Percentiles rank a stretch among this genome's conserved stretches.
Evolutionary conservation across 2,329 filamentous ascomycete genomes (phyloP).

Genomic region (Thelonectria blattea): DNA sequence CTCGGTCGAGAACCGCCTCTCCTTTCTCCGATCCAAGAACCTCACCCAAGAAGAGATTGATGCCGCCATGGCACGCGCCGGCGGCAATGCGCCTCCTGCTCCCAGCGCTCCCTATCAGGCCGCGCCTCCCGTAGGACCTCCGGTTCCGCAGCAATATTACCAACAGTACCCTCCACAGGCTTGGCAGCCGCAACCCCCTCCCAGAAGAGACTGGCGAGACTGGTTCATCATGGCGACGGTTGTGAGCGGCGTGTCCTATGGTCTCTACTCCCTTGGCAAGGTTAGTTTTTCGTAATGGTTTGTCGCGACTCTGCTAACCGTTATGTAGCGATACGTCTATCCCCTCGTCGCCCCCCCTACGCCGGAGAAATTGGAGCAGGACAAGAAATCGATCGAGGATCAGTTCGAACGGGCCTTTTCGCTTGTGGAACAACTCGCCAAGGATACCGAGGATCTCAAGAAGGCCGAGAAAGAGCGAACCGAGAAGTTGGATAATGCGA

Average conservation of each 20-base stretch:
- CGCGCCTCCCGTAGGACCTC: constrained; percentile 51
- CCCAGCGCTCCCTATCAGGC: constrained; percentile 51
- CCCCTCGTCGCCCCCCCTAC: constrained; percentile 93
- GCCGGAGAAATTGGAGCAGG: constrained; percentile 89
- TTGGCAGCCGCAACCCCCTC: constrained; percentile 67
- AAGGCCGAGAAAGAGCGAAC: constrained; percentile 84
- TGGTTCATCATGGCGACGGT: constrained; percentile 99
- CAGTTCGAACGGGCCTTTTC: constrained; percentile 92
- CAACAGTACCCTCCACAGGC: constrained; percentile 58
- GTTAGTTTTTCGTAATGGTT: constrained; percentile 50
- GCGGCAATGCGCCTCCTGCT: constrained; percentile 58
- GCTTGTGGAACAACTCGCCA: constrained; percentile 87
- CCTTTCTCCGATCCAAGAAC: constrained; percentile 96
- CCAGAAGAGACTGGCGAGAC: constrained; percentile 92
- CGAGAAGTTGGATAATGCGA: constrained; percentile 78
- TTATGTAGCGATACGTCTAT: constrained; percentile 78
- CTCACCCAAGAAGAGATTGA: constrained; percentile 96
- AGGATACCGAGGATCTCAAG: constrained; percentile 90
- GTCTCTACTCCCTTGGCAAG: constrained; percentile 86
- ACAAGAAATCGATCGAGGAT: constrained; percentile 91
- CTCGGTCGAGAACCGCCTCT: constrained; percentile 89
- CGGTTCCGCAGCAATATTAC: constrained; percentile 54
- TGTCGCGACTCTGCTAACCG: constrained; percentile 33
- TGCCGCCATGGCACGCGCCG: constrained; percentile 76
- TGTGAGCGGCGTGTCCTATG: constrained; percentile 86